Base-by-base conservation (phyloP, 495 filamentous ascomycete species). In the Neurospora tetraspora region DNA sequence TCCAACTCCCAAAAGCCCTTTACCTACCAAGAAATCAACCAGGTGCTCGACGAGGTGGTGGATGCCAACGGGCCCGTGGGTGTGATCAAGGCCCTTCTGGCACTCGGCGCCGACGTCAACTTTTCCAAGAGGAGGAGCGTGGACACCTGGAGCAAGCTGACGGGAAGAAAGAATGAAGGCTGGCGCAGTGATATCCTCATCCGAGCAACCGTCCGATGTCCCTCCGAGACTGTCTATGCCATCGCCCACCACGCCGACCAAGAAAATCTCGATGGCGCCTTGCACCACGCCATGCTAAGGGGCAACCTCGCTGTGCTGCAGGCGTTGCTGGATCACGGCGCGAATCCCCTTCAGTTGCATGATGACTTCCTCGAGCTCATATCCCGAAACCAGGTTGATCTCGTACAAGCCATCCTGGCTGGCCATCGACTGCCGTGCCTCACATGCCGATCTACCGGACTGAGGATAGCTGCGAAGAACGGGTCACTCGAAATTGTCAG, bases 81-180 rank as follows among this genome's bases (percentile, higher is more conserved):
- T 12, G 70, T 81, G 12, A 73, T 80, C 71, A 77, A 74, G 45
- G 78, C 78, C 6, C 69, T 81, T 9, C 68, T 81, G 34, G 45
- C 73, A 10, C 74, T 81, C 20, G 79, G 79, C 0, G 79, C 77
- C 68, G 79, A 81, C 45, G 74, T 81, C 73, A 81, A 81, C 74
- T 81, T 80, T 69, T 68, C 71, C 59, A 71, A 71, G 18, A 74
- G 77, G 6, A 59, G 73, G 20, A 75, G 72, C n/a, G 74, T 74
- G 5, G 68, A 34, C 18, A 70, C 74, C 0, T 79, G 76, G 78
- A 72, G 37, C 59, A 77, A 76, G 68, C 39, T 81, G 31, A 73
- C 74, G 1, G 53, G 76, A 1, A 71, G 74, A 11, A 73, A 76
- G 4, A 70, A 76, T 1, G 68, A 71, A 1, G 73, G 70, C n/a